Evolutionary conservation across 805 yeast genomes (phyloP).

Genomic region (Yarrowia bubula): DNA sequence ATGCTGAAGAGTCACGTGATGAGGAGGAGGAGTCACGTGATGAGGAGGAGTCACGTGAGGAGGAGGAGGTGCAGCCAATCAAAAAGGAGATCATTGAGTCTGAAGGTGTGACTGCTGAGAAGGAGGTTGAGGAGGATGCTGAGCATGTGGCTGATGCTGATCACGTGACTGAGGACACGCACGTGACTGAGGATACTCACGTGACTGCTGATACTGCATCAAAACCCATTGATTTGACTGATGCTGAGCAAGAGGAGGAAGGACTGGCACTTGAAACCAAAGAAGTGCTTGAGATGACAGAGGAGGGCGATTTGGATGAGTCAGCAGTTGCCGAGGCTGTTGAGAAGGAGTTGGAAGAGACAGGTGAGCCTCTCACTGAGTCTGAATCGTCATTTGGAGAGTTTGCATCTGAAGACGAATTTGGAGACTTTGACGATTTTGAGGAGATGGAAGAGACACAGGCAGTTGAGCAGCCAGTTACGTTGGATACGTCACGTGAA

Average conservation of each 20-base stretch:
- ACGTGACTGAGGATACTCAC: background rate
- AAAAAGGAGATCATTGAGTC: too few relatives aligned
- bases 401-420: slow-evolving; percentile 31
- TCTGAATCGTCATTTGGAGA: background rate
- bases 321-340: background rate
- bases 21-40: background rate
- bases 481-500: background rate
- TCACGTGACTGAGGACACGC: background rate
- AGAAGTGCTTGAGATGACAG: slow-evolving; percentile 1
- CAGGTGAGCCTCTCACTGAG: background rate
- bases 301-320: background rate
- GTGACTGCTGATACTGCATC: background rate
- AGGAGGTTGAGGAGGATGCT: background rate
- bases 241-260: background rate
- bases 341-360: background rate
- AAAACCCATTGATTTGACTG: background rate
- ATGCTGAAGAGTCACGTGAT: background rate
- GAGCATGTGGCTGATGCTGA: background rate
- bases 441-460: slow-evolving; percentile 36
- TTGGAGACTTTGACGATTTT: slow-evolving; percentile 41
- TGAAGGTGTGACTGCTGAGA: background rate
- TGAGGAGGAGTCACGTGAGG: background rate
- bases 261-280: background rate
- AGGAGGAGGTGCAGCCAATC: background rate
- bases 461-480: background rate